Percentiles rank a stretch among this genome's conserved stretches.
Conservation (phyloP, 805 yeast species). For the Lachancea fermentati region DNA sequence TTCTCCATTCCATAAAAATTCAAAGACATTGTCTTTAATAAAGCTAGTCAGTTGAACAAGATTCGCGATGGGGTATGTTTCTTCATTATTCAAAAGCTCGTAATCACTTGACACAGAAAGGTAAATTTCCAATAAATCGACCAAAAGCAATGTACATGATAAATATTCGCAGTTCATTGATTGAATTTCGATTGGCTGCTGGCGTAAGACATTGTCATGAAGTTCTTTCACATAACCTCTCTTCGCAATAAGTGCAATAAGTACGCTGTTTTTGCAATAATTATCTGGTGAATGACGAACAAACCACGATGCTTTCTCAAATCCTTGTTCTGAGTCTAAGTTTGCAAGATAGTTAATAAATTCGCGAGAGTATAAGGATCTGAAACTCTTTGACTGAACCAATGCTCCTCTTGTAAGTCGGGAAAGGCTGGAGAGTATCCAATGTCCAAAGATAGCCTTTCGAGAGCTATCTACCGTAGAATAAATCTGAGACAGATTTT, state of each 20-base stretch:
- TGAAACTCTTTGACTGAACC: not conserved
- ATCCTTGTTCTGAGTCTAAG: constrained; percentile 6
- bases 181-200: not conserved
- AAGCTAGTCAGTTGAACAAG: constrained; percentile 15
- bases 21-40: constrained; percentile 21
- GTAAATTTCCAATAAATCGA: constrained; percentile 21
- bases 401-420: not conserved
- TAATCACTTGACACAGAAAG: constrained; percentile 26
- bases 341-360: constrained; percentile 13
- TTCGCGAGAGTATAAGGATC: constrained; percentile 10
- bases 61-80: constrained; percentile 14
- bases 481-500: constrained; percentile 15
- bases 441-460: not conserved
- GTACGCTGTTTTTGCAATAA: constrained; percentile 12
- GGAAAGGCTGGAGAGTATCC: not conserved
- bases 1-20: constrained; percentile 17
- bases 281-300: constrained; percentile 13
- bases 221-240: constrained; percentile 12
- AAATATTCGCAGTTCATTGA: constrained; percentile 3
- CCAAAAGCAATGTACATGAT: constrained; percentile 8
- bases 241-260: constrained; percentile 16
- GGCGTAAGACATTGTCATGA: constrained; percentile 5
- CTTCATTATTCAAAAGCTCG: constrained; percentile 18
- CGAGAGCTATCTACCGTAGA: constrained; percentile 1
- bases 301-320: constrained; percentile 9